phyloP scores from a whole-genome alignment of 202 grass and related monocot genomes.

The Panicum virgatum region DNA sequence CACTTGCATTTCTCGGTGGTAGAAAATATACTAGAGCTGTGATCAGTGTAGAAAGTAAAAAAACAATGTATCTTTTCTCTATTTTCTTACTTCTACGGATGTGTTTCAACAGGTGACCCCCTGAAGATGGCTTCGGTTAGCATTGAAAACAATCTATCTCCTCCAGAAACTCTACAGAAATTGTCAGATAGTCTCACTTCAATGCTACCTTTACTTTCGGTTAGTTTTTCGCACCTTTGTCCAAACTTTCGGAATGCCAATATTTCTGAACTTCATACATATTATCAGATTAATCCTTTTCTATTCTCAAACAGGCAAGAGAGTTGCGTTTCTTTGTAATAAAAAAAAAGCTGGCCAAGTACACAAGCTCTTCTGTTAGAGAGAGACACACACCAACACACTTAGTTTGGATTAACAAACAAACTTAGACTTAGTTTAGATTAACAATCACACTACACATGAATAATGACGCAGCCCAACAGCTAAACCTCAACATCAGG shows the following conservation, averaged over 20 bases:
- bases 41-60: not conserved
- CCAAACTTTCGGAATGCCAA: not conserved
- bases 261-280: not conserved
- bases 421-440: too few relatives aligned
- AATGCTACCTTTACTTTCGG: constrained; percentile 85
- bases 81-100: constrained; percentile 10
- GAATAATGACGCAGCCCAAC: not conserved
- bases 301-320: too few relatives aligned
- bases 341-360: not conserved
- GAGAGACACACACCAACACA: not conserved
- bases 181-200: constrained; percentile 78
- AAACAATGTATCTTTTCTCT: not conserved
- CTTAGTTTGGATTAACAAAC: not conserved
- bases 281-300: not conserved
- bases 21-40: not conserved
- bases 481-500: not conserved
- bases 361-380: not conserved
- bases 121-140: constrained; percentile 87
- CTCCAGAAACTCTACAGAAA: constrained; percentile 65
- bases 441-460: too few relatives aligned
- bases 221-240: constrained; percentile 36
- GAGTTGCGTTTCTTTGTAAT: not conserved
- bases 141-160: constrained; percentile 64
- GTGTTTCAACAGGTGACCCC: constrained; percentile 61
- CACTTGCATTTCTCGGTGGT: not conserved